Evolutionary conservation across 2,329 filamentous ascomycete genomes (phyloP), one percentile per base, ranked within the genome.

Genomic region (Colletotrichum viniferum): DNA sequence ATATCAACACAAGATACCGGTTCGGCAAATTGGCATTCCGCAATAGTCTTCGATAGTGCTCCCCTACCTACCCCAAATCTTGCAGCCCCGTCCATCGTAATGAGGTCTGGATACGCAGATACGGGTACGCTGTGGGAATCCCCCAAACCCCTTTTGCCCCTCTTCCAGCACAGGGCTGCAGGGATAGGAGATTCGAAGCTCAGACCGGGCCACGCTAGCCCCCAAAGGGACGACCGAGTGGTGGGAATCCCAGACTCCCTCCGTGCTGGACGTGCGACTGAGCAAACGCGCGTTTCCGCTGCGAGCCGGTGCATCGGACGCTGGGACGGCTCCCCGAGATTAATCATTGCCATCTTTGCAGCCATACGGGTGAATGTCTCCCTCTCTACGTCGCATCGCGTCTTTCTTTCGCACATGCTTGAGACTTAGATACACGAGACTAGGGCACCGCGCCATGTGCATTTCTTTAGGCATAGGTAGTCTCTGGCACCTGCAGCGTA

Each of bases 121-220:
- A 38, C 55, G 16, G 24, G 34, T 14, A n/a, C 26, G 34, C 28
- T 74, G 63, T 65, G 43, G 32, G 18, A 63, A 48, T 56, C 13
- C 26, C 43, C 56, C 24, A 30, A 65, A 18, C 43, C 63, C 56
- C 69, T 56, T 73, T 64, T 61, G 73, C 69, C 56, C 69, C 63
- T 75, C 69, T 18, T 48, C 30, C 9, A 48, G 55, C 69, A 72
- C 69, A 75, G 73, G 69, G 69, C 69, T 75, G 69, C 43, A 62
- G 69, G 62, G 56, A 65, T 60, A 38, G 48, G 32, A 58, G 52
- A 68, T 68, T 74, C 18, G 71, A 32, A 55, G 52, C 55, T 55
- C 30, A 56, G 64, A 56, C 71, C 55, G 34, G 43, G 65, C 28
- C 52, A n/a, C n/a, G 14, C 61, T 36, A 21, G 16, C 21, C 32